Base-by-base conservation (phyloP, 2,329 filamentous ascomycete species). In the Penicillium italicum region DNA sequence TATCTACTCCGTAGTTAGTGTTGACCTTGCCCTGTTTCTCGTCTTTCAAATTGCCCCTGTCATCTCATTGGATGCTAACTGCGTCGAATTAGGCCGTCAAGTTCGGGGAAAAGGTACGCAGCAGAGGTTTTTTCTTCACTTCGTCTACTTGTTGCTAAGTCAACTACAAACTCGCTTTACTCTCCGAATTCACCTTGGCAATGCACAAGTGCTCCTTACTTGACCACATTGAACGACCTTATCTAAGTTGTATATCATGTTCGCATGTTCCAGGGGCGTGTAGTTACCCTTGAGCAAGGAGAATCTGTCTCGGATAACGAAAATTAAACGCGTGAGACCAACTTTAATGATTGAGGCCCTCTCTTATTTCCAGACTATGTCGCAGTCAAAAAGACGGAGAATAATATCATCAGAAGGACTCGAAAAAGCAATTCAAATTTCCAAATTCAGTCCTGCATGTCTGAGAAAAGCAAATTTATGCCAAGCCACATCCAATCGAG, bases 401-500 rank as follows among this genome's bases (percentile, higher is more conserved):
- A 16, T 30, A 14, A 14, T 28, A n/a, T 16, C 16, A 6, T 34
- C 18, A 18, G 43, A 31, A 26, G 4, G 20, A 36, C 16, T 9
- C 20, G 18, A 16, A 36, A 9, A 40, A 46, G 34, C n/a, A 44
- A 11, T 37, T 31, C 22, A 16, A 20, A 26, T 30, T 45, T 49
- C 28, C 30, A 18, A 43, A 22, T 44, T 24, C 44, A 40, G 16
- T 47, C 36, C 16, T 28, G 36, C 38, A 50, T 44, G 31, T 33
- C 31, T 47, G n/a, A 42, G n/a, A 47, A 61, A 56, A 44, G 26
- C 51, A 36, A 40, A 52, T 54, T 6, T 28, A 30, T 40, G 62
- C 62, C 59, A 62, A 63, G 61, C 49, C 52, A 56, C 28, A 54
- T 43, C 47, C 50, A 42, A 58, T 60, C 11, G 50, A 55, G 41